Base-by-base conservation (phyloP, 495 filamentous ascomycete species). In the Hyaloscypha bicolor region DNA sequence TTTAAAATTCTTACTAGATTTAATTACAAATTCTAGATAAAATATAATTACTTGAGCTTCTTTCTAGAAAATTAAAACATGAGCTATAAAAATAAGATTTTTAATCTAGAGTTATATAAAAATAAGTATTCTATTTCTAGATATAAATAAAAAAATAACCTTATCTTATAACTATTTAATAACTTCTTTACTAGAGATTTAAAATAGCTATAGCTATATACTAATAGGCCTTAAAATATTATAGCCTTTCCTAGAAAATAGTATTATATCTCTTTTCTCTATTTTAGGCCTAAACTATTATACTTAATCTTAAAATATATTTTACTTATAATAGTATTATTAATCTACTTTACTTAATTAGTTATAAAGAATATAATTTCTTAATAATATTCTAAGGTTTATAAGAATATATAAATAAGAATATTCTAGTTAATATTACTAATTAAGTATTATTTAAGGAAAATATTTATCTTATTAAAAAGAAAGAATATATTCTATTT, bases 401-500 rank as follows among this genome's bases (percentile, higher is more conserved):
- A 33, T 56, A 48, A 30, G 62, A 57, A 62, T 65, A 65, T 45
- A 69, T 48, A 11, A 57, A 64, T 62, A 29, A 69, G 62, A 16
- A 37, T 33, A 30, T 69, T 69, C 35, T 45, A 42, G 21, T 72
- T 65, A 66, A 79, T 65, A 60, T 81, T 74, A n/a, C 65, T 6
- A 14, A 35, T 16, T 81, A 70, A 48, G 78, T 79, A 25, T 76
- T 65, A 8, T 62, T 77, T 71, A 5, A 80, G 67, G 69, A 77
- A 78, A 6, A 78, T 75, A 60, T 80, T 78, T 1, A 75, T 74
- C 62, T 80, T 75, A 37, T 79, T 76, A 3, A 80, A 68, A 29
- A 84, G 74, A 4, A 84, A 62, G 9, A 84, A 68, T 16, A 75
- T 76, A 1, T 73, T 74, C 80, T 80, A 84, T 31, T 71, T 66